Percentiles rank a stretch among this genome's conserved stretches.
Conservation (phyloP, 2,329 filamentous ascomycete genomes). For the Scedosporium apiospermum region DNA sequence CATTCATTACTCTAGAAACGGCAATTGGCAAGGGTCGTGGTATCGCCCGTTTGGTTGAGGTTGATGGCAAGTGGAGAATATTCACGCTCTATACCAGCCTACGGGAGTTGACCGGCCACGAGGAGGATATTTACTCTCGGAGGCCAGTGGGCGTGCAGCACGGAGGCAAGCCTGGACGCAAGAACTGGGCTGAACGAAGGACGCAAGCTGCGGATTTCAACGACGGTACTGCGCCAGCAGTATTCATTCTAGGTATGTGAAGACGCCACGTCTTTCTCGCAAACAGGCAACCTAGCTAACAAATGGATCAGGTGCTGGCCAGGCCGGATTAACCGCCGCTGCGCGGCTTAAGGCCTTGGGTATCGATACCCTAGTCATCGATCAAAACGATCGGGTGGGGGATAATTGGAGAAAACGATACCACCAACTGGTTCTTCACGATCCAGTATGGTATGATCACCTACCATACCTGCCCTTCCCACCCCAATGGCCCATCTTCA, state of each 20-base stretch:
- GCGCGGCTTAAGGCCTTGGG: conserved; percentile 51
- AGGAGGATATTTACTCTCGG: conserved; percentile 35
- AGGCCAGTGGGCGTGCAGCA: conserved; percentile 49
- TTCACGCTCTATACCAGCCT: conserved; percentile 56
- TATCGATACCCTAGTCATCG: conserved; percentile 46
- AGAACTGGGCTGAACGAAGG: conserved; percentile 52
- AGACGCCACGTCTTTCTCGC: too few species aligned
- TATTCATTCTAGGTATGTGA: conserved; percentile 49
- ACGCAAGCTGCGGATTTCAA: conserved; percentile 28
- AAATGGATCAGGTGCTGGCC: conserved; percentile 39
- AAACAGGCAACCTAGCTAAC: neutral
- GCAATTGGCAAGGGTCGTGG: conserved; percentile 46
- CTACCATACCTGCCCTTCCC: conserved; percentile 59
- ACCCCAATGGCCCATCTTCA: conserved; percentile 57
- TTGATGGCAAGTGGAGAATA: conserved; percentile 44
- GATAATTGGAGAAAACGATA: conserved; percentile 58
- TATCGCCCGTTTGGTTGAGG: conserved; percentile 39
- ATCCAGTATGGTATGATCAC: conserved; percentile 53
- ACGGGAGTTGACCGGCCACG: conserved; percentile 40
- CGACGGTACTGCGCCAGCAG: conserved; percentile 39
- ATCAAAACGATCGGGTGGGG: conserved; percentile 46
- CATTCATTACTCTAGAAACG: conserved; percentile 46
- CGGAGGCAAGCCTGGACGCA: conserved; percentile 37
- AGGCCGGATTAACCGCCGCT: conserved; percentile 47
- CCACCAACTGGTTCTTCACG: conserved; percentile 57